Base-by-base conservation (phyloP, 139 green algal genomes). In the Chlorella sp. region DNA sequence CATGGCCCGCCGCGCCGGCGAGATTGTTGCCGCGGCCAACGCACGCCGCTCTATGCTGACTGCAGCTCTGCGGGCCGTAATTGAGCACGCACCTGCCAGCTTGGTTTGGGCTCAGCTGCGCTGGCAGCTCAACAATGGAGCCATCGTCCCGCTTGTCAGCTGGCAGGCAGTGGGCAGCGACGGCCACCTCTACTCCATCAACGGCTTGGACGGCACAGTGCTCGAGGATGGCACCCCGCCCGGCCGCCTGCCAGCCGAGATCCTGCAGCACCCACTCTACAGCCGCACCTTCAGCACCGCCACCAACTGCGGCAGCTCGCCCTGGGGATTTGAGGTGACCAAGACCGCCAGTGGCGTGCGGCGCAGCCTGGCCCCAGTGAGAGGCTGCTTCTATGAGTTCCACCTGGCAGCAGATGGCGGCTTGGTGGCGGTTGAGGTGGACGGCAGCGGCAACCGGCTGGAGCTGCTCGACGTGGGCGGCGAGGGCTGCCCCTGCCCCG, bases 261-360 rank as follows among this genome's bases (percentile, higher is more conserved):
- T 94, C 24, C 68, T 86, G 3, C 24, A 73, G 32, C 89, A 94
- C 81, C 84, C 77, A 3, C 44, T 92, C 64, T 94, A 91, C 86
- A 22, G 19, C 11, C 86, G 91, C 16, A 87, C 74, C 41, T 94
- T 94, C 86, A 87, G 89, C 11, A 40, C 43, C n/a, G n/a, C n/a
- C n/a, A n/a, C n/a, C n/a, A n/a, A n/a, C 36, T 8, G 11, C 46
- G 11, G 46, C 46, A 11, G 46, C 46, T 54, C 46, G 8, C 46
- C 46, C 46, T 34, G 44, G 11, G 88, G 89, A 79, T 92, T 92
- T 82, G 85, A 92, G 81, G 87, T 94, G 73, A 79, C 46, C 46
- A 54, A 54, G 46, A 11, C 46, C 8, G 46, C 46, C 46, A 54
- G 46, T 11, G 46, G 46, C 46, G 46, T 54, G 46, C 46, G 46